Conservation (phyloP, 2,329 filamentous ascomycete species). For the Magnaporthiopsis rhizophila region DNA sequence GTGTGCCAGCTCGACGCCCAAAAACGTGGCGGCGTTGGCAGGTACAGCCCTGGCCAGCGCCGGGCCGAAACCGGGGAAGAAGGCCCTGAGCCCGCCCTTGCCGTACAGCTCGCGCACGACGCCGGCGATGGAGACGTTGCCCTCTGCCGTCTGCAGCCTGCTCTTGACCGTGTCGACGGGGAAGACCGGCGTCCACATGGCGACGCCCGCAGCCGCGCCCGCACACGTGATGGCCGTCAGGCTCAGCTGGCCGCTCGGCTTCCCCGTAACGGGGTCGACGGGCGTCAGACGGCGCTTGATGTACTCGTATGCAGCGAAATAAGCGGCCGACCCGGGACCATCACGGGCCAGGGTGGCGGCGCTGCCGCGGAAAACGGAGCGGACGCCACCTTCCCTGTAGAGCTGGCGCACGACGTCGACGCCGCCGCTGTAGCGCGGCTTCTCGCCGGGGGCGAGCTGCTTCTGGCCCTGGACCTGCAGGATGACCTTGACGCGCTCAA, state of each 20-base stretch:
- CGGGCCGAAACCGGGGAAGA: slow-evolving; percentile 94
- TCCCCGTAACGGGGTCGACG: slow-evolving; percentile 64
- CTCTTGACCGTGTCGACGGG: slow-evolving; percentile 96
- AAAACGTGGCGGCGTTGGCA: slow-evolving; percentile 91
- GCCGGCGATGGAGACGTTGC: slow-evolving; percentile 69
- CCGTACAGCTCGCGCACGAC: slow-evolving; percentile 78
- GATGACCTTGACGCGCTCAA: slow-evolving; percentile 97
- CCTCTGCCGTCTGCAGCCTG: slow-evolving; percentile 82
- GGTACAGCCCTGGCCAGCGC: slow-evolving; percentile 89
- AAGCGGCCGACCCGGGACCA: slow-evolving; percentile 85
- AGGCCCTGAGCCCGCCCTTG: slow-evolving; percentile 76
- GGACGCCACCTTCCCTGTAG: slow-evolving; percentile 82
- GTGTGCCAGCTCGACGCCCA: slow-evolving; percentile 77
- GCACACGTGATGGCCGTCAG: slow-evolving; percentile 77
- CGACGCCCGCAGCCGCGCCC: slow-evolving; percentile 83
- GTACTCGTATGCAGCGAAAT: slow-evolving; percentile 96
- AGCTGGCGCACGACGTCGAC: slow-evolving; percentile 88
- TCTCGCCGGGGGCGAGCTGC: slow-evolving; percentile 74
- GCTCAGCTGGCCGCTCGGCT: slow-evolving; percentile 68
- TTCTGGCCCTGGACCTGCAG: slow-evolving; percentile 96
- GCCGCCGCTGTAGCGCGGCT: slow-evolving; percentile 83
- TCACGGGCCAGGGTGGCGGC: slow-evolving; percentile 89
- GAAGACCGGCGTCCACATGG: slow-evolving; percentile 99
- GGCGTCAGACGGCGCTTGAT: slow-evolving; percentile 85
- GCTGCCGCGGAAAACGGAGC: slow-evolving; percentile 86